Evolutionary conservation across 805 yeast species (phyloP), one percentile per base, ranked within the genome.

Genomic region (Danielia reshetovae): DNA sequence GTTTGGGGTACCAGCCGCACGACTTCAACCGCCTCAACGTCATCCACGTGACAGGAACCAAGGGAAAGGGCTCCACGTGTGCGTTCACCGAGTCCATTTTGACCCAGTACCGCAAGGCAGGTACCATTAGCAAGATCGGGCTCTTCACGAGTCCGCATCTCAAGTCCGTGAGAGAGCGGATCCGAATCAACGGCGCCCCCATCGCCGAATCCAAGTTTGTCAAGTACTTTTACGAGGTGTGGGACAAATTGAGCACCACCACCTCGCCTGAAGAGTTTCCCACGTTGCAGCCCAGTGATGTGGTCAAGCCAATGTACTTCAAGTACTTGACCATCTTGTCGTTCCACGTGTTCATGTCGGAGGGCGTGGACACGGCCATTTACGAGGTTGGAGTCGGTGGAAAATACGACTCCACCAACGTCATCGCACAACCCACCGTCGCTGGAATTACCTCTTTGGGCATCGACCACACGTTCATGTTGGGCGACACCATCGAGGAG

Each of bases 341-440:
- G 3, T 93, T 88, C 66, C 96, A 94, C 56, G 83, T 87, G 1
- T 94, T 94, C 49, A 57, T 86, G 62, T 72, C 76, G 35, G 98
- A 93, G 60, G 83, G 85, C 2, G 89, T 93, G n/a, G 85, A 88
- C 53, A 76, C 96, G 23, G 97, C 97, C 9, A 81, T 93, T 24
- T 88, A 85, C 54, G 99, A 93, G 58, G 99, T 94, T 19, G 99
- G 99, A 15, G 95, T 93, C 30, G 99, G 99, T 18, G 99, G 99
- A 5, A 94, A 85, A 54, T 87, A 79, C 52, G 99, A 93, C 59
- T 86, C 96, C n/a, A 93, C 99, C 9, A 93, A 93, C 55, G 74
- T 93, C 2, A 75, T 93, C 31, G 77, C 71, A 27, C 63, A 69
- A 27, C 97, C 98, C 13, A 74, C 85, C 0, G 89, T 79, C 1